Evolutionary conservation across 257 asterid genomes (phyloP).

Genomic region (Verbascum thapsus): DNA sequence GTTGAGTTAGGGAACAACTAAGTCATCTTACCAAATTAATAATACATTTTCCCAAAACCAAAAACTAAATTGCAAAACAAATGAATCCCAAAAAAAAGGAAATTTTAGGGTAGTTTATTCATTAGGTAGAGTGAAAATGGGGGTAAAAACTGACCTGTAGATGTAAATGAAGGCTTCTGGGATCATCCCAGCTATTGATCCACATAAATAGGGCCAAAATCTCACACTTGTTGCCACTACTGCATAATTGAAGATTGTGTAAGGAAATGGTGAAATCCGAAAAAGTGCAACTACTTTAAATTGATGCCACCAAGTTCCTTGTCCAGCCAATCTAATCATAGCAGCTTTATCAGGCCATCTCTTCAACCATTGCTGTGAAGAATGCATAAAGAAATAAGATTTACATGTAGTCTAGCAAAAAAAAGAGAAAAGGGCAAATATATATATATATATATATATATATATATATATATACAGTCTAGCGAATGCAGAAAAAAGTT

Average conservation of each 20-base stretch:
- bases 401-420: not conserved
- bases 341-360: conserved; percentile 80
- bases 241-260: conserved; percentile 78
- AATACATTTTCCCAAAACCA: too few relatives aligned
- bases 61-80: too few relatives aligned
- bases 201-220: conserved; percentile 81
- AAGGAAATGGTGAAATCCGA: conserved; percentile 77
- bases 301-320: conserved; percentile 82
- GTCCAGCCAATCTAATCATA: conserved; percentile 68
- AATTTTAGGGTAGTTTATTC: too few relatives aligned
- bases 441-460: not conserved
- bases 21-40: too few relatives aligned
- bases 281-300: conserved; percentile 75
- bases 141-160: conserved; percentile 51
- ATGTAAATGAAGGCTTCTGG: conserved; percentile 84
- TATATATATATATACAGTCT: not conserved
- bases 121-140: not conserved
- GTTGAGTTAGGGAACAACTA: too few relatives aligned
- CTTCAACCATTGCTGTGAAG: conserved; percentile 67
- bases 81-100: too few relatives aligned
- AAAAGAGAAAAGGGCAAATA: not conserved
- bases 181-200: conserved; percentile 80
- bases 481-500: not conserved
- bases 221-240: conserved; percentile 72
- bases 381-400: conserved; percentile 5